Evolutionary conservation across 805 yeast genomes (phyloP).

Genomic region (Candida vartiovaarae): DNA sequence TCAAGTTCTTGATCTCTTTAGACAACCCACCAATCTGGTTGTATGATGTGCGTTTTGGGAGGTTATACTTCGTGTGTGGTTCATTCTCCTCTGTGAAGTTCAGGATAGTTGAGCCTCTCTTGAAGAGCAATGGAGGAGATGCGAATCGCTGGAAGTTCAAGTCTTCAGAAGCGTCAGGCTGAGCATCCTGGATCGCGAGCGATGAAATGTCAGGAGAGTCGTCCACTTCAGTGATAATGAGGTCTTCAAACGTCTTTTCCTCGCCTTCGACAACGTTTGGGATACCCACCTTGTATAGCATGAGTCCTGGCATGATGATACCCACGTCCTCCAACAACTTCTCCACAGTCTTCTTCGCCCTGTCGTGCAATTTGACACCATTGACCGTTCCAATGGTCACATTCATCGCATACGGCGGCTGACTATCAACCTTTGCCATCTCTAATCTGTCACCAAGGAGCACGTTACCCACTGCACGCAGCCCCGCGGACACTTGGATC

Average conservation of each 20-base stretch:
- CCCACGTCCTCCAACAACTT: conserved; percentile 48
- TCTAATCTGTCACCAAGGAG: conserved; percentile 45
- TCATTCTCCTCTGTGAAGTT: conserved; percentile 18
- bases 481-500: conserved; percentile 40
- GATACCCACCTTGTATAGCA: conserved; percentile 21
- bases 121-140: conserved; percentile 44
- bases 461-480: conserved; percentile 36
- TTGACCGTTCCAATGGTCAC: conserved; percentile 28
- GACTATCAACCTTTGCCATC: conserved; percentile 38
- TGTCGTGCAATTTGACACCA: conserved; percentile 16
- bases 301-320: conserved; percentile 51
- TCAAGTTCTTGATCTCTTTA: conserved; percentile 52
- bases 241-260: conserved; percentile 11
- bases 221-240: conserved; percentile 23
- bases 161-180: conserved; percentile 8
- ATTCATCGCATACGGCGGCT: conserved; percentile 40
- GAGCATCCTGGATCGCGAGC: conserved; percentile 26
- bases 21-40: conserved; percentile 71
- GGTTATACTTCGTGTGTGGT: conserved; percentile 32
- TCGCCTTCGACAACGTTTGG: conserved; percentile 15
- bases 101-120: conserved; percentile 27
- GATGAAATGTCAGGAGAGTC: conserved; percentile 33
- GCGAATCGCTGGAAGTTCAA: conserved; percentile 21
- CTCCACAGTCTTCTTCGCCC: conserved; percentile 29
- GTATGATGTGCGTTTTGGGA: conserved; percentile 41